Base-by-base conservation (phyloP, 1,139 yeast genomes). In the Sugiyamaella japonica region DNA sequence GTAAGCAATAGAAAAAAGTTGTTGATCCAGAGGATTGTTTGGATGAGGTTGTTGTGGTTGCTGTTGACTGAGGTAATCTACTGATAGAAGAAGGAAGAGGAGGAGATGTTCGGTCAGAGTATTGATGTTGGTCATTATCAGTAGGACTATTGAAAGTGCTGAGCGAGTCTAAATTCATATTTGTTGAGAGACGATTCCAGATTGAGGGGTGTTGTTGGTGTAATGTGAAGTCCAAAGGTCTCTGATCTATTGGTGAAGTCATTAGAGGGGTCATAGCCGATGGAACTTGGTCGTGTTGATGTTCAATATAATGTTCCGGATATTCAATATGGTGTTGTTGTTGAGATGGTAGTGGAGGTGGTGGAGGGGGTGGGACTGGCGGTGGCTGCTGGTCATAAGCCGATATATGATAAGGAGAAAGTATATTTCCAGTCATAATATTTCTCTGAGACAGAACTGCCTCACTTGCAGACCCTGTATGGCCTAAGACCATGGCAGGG, bases 1-100 rank as follows among this genome's bases (percentile, higher is more conserved):
- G 45, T 17, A 50, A 25, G 40, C 54, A 50, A 31, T 42, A 50
- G 46, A 44, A 50, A 36, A 50, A 50, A 1, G 50, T 44, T 5
- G 48, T 50, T 16, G 34, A 20, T 13, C 10, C 13, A 5, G 44
- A 38, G n/a, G 41, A 38, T 16, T 38, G 34, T 16, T 16, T 16
- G 8, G 41, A 38, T 15, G 41, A 15, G 8, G 41, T 16, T 15
- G 41, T 2, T 17, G 41, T 16, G 7, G n/a, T 8, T 8, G 20
- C 20, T 13, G 25, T 15, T 12, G 25, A 23, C 17, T 17, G 23
- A 10, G 41, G 8, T 15, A 12, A 2, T 16, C 15, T 12, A 39
- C 29, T n/a, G 13, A 15, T 12, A 39, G 43, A 12, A 16, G 3
- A 28, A 39, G 28, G 43, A 16, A 15, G 43, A 39, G 28, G 43